A percentile compares a stretch with the other conserved stretches of the same genome.
phyloP scores from a whole-genome alignment of 2,329 filamentous ascomycete genomes.

The Fusarium xyrophilum region DNA sequence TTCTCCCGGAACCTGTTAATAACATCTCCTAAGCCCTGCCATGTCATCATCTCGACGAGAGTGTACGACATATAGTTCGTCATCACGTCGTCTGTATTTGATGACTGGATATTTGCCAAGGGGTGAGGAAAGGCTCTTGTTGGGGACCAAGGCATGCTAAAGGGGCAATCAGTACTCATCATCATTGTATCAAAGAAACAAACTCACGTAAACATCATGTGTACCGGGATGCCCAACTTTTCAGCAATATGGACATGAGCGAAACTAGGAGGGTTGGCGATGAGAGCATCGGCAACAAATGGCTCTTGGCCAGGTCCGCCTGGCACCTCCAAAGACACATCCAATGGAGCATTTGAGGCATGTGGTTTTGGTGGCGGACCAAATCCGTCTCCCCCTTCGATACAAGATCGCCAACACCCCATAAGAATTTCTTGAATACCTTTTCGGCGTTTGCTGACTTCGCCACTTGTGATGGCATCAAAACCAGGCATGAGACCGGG shows the following conservation, averaged over 20 bases:
- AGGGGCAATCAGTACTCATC: conserved; percentile 52
- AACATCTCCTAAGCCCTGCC: conserved; percentile 89
- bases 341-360: conserved; percentile 55
- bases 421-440: conserved; percentile 81
- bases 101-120: conserved; percentile 79
- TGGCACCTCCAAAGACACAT: conserved; percentile 42
- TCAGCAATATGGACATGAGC: conserved; percentile 78
- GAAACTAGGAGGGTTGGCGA: conserved; percentile 80
- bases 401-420: conserved; percentile 86
- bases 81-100: conserved; percentile 76
- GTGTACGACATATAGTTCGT: conserved; percentile 86
- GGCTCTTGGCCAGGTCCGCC: conserved; percentile 59
- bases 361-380: conserved; percentile 58
- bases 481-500: conserved; percentile 85
- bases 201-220: conserved; percentile 88
- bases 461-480: conserved; percentile 76
- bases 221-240: conserved; percentile 75
- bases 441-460: conserved; percentile 75
- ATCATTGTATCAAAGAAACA: background rate
- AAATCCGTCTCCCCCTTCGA: conserved; percentile 75
- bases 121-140: conserved; percentile 88
- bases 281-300: conserved; percentile 84
- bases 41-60: conserved; percentile 88
- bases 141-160: conserved; percentile 88
- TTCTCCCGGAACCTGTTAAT: conserved; percentile 86